phyloP scores from a whole-genome alignment of 495 filamentous ascomycete genomes.

The Penicillium manginii region DNA sequence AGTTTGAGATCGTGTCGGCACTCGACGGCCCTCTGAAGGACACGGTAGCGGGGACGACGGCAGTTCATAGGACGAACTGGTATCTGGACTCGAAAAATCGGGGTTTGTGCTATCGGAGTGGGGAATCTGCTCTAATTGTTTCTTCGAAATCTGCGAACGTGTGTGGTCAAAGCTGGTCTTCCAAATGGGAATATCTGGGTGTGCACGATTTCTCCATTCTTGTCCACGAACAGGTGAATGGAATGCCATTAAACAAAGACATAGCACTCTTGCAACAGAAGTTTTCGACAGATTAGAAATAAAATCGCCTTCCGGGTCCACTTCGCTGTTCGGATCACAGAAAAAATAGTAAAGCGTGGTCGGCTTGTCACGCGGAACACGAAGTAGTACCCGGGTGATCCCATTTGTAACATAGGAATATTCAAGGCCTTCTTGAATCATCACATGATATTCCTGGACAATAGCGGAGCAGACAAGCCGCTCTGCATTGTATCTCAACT shows the following conservation, averaged over 20 bases:
- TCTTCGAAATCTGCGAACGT: slow-evolving; percentile 23
- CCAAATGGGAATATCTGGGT: slow-evolving; percentile 25
- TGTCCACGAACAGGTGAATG: slow-evolving; percentile 26
- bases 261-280: slow-evolving; percentile 27
- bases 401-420: slow-evolving; percentile 39
- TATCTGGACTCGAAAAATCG: slow-evolving; percentile 22
- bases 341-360: slow-evolving; percentile 42
- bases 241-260: slow-evolving; percentile 36
- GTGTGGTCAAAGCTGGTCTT: slow-evolving; percentile 27
- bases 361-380: slow-evolving; percentile 36
- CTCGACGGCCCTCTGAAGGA: slow-evolving; percentile 19
- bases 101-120: slow-evolving; percentile 18
- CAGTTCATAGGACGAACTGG: slow-evolving; percentile 22
- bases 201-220: slow-evolving; percentile 34
- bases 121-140: slow-evolving; percentile 22
- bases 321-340: slow-evolving; percentile 37
- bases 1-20: slow-evolving; percentile 10
- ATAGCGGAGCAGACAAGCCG: slow-evolving; percentile 26
- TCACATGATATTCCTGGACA: slow-evolving; percentile 34
- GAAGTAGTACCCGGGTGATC: slow-evolving; percentile 33
- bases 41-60: slow-evolving; percentile 22
- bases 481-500: slow-evolving; percentile 31
- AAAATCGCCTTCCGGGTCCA: slow-evolving; percentile 13
- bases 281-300: slow-evolving; percentile 15
- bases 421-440: slow-evolving; percentile 35